A percentile compares a stretch with the other conserved stretches of the same genome.
Conservation (phyloP, 108 stramenopile species). For the Nannochloropsis salina region DNA sequence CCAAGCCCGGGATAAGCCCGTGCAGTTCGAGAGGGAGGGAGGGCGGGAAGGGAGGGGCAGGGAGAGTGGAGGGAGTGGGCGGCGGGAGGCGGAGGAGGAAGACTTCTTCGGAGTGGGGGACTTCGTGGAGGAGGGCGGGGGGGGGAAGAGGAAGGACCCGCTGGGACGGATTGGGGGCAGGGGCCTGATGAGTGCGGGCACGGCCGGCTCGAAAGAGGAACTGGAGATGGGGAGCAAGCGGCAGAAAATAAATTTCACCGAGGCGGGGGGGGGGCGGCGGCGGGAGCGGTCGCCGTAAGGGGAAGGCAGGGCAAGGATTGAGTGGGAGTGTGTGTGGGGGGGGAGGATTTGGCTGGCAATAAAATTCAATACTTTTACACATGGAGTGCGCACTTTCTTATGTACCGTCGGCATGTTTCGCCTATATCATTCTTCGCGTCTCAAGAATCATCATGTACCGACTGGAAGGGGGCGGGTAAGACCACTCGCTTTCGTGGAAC, state of each 20-base stretch:
- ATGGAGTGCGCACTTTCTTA: too few species aligned
- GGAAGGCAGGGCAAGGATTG: too few species aligned
- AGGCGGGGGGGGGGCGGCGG: background rate
- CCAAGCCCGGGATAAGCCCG: slow-evolving; percentile 37
- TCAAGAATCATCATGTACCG: slow-evolving; percentile 20
- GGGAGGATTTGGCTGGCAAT: too few species aligned
- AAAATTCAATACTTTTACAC: too few species aligned
- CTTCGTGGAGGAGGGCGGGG: slow-evolving; percentile 39
- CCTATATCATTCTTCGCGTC: slow-evolving; percentile 12
- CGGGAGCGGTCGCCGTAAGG: background rate
- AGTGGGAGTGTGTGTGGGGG: background rate
- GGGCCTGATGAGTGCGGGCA: background rate
- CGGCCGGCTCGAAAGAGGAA: background rate
- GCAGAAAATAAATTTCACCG: background rate
- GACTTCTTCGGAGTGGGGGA: slow-evolving; percentile 42
- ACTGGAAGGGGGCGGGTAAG: background rate
- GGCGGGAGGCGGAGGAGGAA: slow-evolving; percentile 37
- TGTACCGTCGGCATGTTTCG: too few species aligned
- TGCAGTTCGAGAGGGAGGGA: slow-evolving; percentile 41
- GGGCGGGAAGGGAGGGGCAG: background rate
- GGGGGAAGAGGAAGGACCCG: slow-evolving; percentile 31
- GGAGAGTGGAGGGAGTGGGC: background rate
- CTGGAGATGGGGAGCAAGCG: background rate
- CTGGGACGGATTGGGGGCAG: background rate
- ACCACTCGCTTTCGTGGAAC: background rate